Base-by-base conservation (phyloP, 2,329 filamentous ascomycete species). In the Claviceps maximensis region DNA sequence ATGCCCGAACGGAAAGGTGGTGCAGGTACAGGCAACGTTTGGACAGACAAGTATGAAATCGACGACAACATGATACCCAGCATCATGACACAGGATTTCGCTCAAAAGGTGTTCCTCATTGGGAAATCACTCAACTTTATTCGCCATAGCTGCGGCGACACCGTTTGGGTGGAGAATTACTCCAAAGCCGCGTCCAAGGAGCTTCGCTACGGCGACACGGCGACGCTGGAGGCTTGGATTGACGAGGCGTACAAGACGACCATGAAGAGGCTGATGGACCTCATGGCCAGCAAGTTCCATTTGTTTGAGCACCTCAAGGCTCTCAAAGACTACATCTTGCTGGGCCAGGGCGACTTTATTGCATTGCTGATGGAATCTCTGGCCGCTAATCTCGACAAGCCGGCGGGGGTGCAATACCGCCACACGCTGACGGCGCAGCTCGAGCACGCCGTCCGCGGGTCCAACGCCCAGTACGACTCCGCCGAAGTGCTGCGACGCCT, bases 51-150 rank as follows among this genome's bases (percentile, higher is more conserved):
- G 66, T 98, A 95, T 70, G 86, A 88, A 63, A 76, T 96, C 41
- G 84, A 87, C 60, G 78, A 86, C 54, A 77, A 80, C 48, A 93
- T 96, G 86, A 83, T 96, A 25, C 93, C 93, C 0, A 90, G 85
- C 44, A 97, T 97, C 62, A 89, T 96, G 60, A 94, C 89, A 0
- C 78, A 86, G 46, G 90, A 95, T 56, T 96, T 98, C 69, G 89
- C 93, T 0, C 88, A 93, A 60, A 96, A 96, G 64, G 88, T 98
- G 6, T 97, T 97, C 62, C 73, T 98, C 8, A 98, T 98, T 60
- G 93, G 93, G 53, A 98, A 98, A 68, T 95, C 90, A 4, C 77
- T 98, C 52, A 98, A 98, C 68, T 98, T 98, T 69, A 96, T 98
- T 65, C 84, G 93, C 25, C 90, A 96, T 68, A 91, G 89, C 59